phyloP scores from a whole-genome alignment of 163 green algal genomes.

The Chlamydomonas reinhardtii region DNA sequence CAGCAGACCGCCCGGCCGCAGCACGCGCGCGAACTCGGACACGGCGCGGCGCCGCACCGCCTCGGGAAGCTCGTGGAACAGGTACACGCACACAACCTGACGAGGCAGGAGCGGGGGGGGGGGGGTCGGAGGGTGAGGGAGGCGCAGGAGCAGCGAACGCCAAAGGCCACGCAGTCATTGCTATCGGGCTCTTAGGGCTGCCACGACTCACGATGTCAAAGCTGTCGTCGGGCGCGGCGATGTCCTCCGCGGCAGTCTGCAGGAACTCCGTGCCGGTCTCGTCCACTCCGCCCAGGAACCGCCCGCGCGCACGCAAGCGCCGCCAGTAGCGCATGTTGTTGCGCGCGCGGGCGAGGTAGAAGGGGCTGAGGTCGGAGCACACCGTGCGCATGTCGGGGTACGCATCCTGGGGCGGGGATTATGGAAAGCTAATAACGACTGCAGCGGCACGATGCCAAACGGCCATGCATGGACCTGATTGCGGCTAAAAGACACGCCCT shows the following conservation, averaged over 20 bases:
- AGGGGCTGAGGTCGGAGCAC: constrained; percentile 86
- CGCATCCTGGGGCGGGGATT: constrained; percentile 75
- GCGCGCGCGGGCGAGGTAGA: constrained; percentile 87
- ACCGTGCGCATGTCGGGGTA: constrained; percentile 78
- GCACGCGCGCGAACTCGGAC: constrained; percentile 70
- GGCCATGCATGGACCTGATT: too few species aligned
- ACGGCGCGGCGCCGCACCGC: constrained; percentile 47
- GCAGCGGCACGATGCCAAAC: too few species aligned
- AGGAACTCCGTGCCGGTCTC: constrained; percentile 72
- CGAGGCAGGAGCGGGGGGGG: background rate
- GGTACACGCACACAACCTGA: constrained; percentile 82
- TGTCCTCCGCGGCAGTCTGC: constrained; percentile 78
- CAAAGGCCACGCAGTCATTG: too few species aligned
- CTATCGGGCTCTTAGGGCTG: too few species aligned
- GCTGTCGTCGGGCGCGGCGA: constrained; percentile 67
- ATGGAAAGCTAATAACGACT: too few species aligned
- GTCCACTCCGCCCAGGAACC: constrained; percentile 58
- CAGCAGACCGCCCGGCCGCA: constrained; percentile 41
- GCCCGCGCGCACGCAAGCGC: constrained; percentile 8
- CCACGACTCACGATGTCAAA: constrained; percentile 63
- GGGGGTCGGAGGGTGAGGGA: background rate
- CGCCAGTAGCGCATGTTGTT: constrained; percentile 84
- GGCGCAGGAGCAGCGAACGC: background rate
- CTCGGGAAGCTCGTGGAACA: constrained; percentile 94
- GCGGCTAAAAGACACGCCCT: too few species aligned